Base-by-base conservation (phyloP, 2,329 filamentous ascomycete genomes). In the Diaporthe australafricana region DNA sequence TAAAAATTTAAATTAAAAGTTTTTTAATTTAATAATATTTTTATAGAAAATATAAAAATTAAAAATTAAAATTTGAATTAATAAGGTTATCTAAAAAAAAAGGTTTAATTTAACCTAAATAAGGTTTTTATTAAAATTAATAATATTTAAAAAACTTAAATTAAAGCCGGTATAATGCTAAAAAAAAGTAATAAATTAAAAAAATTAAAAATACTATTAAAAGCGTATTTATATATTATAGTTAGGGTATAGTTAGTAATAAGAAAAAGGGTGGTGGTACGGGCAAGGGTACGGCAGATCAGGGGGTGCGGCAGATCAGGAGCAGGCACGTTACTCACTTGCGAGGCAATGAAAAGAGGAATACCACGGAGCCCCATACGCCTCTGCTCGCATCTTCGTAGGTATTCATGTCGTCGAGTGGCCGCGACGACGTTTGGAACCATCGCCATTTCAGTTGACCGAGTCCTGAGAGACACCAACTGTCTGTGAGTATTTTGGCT, bases 361-460 rank as follows among this genome's bases (percentile, higher is more conserved):
- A 65, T 47, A 25, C 25, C 16, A 65, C 8, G 9, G 63, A 52
- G 0, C 63, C 63, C 47, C 47, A 67, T 7, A 30, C 25, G 11
- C 63, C 63, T 11, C 63, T 45, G 16, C 47, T 67, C 12, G 63
- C 63, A 17, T 53, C 5, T 14, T 67, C 63, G 45, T 38, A 53
- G n/a, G 63, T 53, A 47, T 53, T 30, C 48, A 67, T 67, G 20
- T 67, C 20, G 27, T 48, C 40, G 9, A 67, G 63, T n/a, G 63
- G 63, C 9, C 63, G 63, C 9, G 47, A 30, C 3, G 63, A 53
- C 11, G 60, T 47, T 35, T 42, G 11, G 9, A 53, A 67, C 63
- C 63, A 67, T 27, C 48, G 47, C 63, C 63, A 67, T 30, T 66
- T 67, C 32, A 67, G 22, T 22, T 67, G 63, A 6, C 63, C 45